Conservation (phyloP, 2,329 filamentous ascomycete genomes). For the Fusarium longipes region DNA sequence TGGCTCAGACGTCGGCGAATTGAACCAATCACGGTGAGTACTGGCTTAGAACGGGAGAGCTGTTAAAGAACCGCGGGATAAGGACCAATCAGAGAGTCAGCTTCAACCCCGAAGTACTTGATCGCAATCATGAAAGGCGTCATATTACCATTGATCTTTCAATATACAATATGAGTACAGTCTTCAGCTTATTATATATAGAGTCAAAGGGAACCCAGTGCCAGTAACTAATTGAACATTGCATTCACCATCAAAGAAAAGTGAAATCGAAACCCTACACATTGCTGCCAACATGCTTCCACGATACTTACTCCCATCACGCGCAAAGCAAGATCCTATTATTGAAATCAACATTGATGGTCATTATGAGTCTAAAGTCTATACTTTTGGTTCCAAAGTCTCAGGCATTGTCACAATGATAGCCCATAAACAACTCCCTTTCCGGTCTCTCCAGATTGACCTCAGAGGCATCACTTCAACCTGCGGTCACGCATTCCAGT, state of each 20-base stretch:
- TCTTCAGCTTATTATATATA: too few species aligned
- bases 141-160: too few species aligned
- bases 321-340: neutral
- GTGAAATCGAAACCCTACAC: too few species aligned
- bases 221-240: neutral
- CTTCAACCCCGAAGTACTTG: too few species aligned
- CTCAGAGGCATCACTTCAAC: slow-evolving; percentile 3
- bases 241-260: too few species aligned
- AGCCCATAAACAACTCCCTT: neutral
- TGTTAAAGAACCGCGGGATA: too few species aligned
- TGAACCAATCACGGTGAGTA: rapidly evolving
- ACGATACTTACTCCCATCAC: neutral
- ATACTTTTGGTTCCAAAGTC: neutral
- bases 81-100: neutral
- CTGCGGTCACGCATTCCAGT: slow-evolving; percentile 1
- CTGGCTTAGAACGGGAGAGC: rapidly evolving
- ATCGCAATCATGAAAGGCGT: neutral
- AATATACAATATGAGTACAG: too few species aligned
- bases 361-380: neutral
- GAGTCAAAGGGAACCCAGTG: too few species aligned
- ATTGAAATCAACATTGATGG: neutral
- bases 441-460: neutral
- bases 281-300: neutral
- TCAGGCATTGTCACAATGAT: neutral
- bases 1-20: neutral